Conservation (phyloP, 78 protist genomes). For the Dictyostelium intermedium region DNA sequence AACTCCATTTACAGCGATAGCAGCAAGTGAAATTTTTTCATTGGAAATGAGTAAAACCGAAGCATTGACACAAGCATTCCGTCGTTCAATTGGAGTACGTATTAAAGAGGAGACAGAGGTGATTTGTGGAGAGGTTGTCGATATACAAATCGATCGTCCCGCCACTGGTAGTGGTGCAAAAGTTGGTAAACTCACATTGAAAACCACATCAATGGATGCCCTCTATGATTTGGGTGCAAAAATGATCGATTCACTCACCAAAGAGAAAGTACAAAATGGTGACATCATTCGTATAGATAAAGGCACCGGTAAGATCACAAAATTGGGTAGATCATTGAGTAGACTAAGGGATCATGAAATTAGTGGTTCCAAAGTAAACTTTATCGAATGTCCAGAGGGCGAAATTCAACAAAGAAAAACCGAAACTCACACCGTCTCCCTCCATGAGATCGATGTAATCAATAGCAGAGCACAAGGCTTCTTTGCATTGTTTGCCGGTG, state of each 20-base stretch:
- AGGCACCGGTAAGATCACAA: conserved; percentile 96
- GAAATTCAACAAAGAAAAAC: conserved; percentile 97
- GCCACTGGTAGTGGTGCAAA: conserved; percentile 85
- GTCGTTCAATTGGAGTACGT: conserved; percentile 96
- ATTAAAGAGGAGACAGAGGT: conserved; percentile 99
- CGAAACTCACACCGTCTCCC: conserved; percentile 95
- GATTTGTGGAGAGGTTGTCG: conserved; percentile 99
- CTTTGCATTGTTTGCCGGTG: conserved; percentile 98
- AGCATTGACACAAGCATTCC: conserved; percentile 98
- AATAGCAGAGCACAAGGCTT: conserved; percentile 97
- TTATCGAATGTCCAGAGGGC: conserved; percentile 96
- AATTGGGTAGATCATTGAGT: conserved; percentile 96
- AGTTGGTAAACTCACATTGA: conserved; percentile 97
- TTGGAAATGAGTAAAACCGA: conserved; percentile 99
- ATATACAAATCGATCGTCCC: conserved; percentile 90
- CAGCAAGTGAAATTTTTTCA: conserved; percentile 98
- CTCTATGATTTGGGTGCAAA: conserved; percentile 98
- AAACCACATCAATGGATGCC: conserved; percentile 99
- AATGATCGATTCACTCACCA: conserved; percentile 98
- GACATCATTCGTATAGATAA: conserved; percentile 98
- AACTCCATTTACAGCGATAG: conserved; percentile 96
- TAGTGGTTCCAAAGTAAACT: conserved; percentile 91
- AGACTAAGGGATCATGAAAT: conserved; percentile 97
- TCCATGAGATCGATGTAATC: conserved; percentile 99
- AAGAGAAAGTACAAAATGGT: conserved; percentile 96